Percentiles rank a stretch among this genome's conserved stretches.
Evolutionary conservation across 129 eudicot genomes (phyloP).

Genomic region (Lactuca saligna): DNA sequence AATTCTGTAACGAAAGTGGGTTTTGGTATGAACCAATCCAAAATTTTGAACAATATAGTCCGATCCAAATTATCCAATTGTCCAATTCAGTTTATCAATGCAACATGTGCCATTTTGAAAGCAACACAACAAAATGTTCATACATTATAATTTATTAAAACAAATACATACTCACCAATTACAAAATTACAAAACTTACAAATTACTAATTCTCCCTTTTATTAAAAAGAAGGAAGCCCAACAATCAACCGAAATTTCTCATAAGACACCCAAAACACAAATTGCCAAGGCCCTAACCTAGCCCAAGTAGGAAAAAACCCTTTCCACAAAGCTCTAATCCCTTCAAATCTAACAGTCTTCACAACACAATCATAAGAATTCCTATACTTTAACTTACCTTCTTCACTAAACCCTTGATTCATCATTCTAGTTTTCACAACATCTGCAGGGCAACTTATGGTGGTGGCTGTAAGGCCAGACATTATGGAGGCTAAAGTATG

Average conservation of each 20-base stretch:
- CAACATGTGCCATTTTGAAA: too few relatives aligned
- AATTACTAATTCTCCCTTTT: too few relatives aligned
- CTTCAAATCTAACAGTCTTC: conserved; percentile 75
- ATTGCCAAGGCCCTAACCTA: conserved; percentile 98
- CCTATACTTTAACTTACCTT: conserved; percentile 45
- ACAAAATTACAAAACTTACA: too few relatives aligned
- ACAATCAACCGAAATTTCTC: conserved; percentile 69
- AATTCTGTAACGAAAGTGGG: too few relatives aligned
- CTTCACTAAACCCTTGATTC: conserved; percentile 49
- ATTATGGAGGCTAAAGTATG: conserved; percentile 85
- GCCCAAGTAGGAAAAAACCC: conserved; percentile 99
- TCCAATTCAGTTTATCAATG: too few relatives aligned
- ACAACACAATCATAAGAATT: conserved; percentile 77
- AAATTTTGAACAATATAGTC: too few relatives aligned
- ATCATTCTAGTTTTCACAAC: conserved; percentile 94
- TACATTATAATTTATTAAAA: too few relatives aligned
- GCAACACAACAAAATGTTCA: too few relatives aligned
- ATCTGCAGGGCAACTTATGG: conserved; percentile 93
- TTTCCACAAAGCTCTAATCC: conserved; percentile 81
- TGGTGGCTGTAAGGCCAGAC: conserved; percentile 89
- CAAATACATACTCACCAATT: too few relatives aligned
- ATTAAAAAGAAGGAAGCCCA: conserved; percentile 70
- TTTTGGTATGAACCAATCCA: too few relatives aligned
- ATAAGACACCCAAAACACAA: conserved; percentile 93
- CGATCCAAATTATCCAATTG: too few relatives aligned